Conservation (phyloP, 1,284 basidiomycete species). For the Tilletia walkeri region DNA sequence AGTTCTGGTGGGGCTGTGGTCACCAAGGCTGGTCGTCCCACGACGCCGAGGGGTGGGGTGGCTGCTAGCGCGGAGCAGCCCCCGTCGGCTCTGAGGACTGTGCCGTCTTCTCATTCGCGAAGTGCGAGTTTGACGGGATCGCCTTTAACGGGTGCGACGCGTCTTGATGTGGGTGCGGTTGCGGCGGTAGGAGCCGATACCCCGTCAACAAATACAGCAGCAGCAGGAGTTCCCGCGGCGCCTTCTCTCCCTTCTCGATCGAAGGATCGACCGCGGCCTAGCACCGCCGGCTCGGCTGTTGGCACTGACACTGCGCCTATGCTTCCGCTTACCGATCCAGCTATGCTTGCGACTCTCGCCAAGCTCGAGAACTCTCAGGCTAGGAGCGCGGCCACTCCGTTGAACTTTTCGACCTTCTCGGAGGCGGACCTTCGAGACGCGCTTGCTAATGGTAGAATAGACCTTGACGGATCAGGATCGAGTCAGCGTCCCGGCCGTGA, state of each 20-base stretch:
- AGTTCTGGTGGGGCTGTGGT: neutral
- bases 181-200: too few species aligned
- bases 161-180: neutral
- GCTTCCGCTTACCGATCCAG: neutral
- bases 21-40: neutral
- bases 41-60: neutral
- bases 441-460: neutral
- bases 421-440: neutral
- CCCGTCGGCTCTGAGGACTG: neutral
- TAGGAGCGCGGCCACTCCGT: neutral
- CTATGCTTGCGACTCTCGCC: slow-evolving; percentile 10
- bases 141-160: neutral
- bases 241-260: neutral
- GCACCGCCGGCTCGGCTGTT: neutral
- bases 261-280: slow-evolving; percentile 8
- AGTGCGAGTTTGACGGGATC: slow-evolving; percentile 3
- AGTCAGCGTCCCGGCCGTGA: neutral
- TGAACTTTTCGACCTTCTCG: slow-evolving; percentile 1
- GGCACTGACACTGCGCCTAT: too few species aligned
- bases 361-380: slow-evolving; percentile 7
- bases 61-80: neutral
- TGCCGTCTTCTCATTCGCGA: slow-evolving; percentile 2
- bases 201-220: too few species aligned
- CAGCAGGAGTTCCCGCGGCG: neutral
- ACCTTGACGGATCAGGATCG: neutral